These are phyloP conservation scores for Myxozyma melibiosi DNA, from an alignment of 805 yeast species.

Conservation along the genomic window DNA sequence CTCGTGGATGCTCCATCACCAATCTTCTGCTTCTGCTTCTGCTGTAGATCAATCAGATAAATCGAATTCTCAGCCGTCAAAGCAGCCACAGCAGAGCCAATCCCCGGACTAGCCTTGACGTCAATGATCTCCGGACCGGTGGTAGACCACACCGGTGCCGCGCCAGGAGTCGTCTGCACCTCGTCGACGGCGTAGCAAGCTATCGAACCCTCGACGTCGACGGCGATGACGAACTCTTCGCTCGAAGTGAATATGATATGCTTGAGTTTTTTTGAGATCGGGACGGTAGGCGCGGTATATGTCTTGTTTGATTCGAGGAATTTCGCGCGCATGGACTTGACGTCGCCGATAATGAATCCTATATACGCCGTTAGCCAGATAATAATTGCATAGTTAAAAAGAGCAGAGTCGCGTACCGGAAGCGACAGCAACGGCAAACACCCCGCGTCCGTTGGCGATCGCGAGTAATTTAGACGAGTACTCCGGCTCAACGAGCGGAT, in stretches of 20 bases:
- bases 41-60: background rate
- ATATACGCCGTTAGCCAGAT: background rate
- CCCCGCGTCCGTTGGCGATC: conserved; percentile 35
- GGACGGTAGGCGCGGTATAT: conserved; percentile 3
- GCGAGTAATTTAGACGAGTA: conserved; percentile 33
- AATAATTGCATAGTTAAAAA: background rate
- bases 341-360: conserved; percentile 33
- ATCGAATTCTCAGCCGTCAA: background rate
- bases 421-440: conserved; percentile 36
- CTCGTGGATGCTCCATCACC: background rate
- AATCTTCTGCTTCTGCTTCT: background rate
- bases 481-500: conserved; percentile 20
- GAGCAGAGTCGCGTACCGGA: conserved; percentile 16
- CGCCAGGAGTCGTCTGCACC: background rate
- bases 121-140: conserved; percentile 4
- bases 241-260: conserved; percentile 36
- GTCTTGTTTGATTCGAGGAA: conserved; percentile 19
- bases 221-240: conserved; percentile 33
- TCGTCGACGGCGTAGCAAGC: conserved; percentile 21
- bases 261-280: conserved; percentile 17
- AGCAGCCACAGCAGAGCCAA: background rate
- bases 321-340: conserved; percentile 30
- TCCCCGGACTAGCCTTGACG: conserved; percentile 3
- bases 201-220: conserved; percentile 12
- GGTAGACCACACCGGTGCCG: background rate